Evolutionary conservation across 306 rosid genomes (phyloP), one percentile per base, ranked within the genome.

Genomic region (Hippophae gyantsensis): DNA sequence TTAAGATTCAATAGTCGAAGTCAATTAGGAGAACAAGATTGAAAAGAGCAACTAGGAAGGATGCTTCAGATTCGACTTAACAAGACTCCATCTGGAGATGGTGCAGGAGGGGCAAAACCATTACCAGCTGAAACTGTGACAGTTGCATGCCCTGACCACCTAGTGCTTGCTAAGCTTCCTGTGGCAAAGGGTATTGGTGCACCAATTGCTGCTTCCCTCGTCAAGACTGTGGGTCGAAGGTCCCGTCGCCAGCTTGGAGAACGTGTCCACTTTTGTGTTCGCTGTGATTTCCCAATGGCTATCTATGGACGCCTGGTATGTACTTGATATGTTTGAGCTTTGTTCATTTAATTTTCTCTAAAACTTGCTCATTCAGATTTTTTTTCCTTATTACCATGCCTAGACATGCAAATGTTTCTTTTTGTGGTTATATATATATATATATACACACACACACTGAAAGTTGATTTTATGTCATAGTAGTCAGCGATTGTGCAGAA

Each of bases 171-270:
- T 57, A 90, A 93, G 74, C 99, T 93, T 62, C 89, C 97, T 42
- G 99, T 93, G 7, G 99, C 97, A 6, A 89, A 89, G 79, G 99
- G 97, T 54, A 93, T 88, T 48, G 99, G 99, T 46, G 79, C 83
- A 0, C 90, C 95, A 57, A 80, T 87, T 51, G 58, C 85, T 57
- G 75, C 83, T 71, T 80, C 95, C 1, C 74, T 70, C 52, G 82
- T 84, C 14, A 93, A 84, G 84, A 82, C 79, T n/a, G 67, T 84
- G 13, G 99, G 97, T 11, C 90, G 97, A 14, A 82, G 87, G 73
- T 89, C 99, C 57, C 97, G 97, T 56, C 94, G 99, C 64, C 99
- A 86, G 72, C 99, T 89, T 48, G 99, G 99, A 1, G 95, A 93
- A 58, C 82, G 99, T 4, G 95, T 86, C 44, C 99, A 93, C 75